Evolutionary conservation across 768 basidiomycete species (phyloP).

Genomic region (Phanerochaete carnosa): DNA sequence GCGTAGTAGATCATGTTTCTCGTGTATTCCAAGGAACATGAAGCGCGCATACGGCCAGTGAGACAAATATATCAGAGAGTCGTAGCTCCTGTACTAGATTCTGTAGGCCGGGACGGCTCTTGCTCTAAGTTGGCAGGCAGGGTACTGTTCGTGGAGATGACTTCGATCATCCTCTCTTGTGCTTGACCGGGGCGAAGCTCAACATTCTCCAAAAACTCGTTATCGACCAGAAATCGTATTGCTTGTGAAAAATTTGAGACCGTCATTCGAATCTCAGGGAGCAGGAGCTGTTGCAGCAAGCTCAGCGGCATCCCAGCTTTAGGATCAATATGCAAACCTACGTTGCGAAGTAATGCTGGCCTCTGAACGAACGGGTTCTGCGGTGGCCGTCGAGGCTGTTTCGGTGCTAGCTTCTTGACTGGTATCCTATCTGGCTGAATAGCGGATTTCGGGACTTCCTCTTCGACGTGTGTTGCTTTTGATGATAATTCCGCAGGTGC

Average conservation of each 20-base stretch:
- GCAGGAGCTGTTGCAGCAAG: conserved; percentile 52
- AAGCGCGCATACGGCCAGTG: neutral
- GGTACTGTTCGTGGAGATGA: conserved; percentile 31
- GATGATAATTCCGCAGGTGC: conserved; percentile 62
- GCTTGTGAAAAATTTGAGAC: conserved; percentile 92
- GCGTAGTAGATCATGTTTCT: no score
- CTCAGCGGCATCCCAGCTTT: neutral
- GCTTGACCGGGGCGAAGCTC: conserved; percentile 82
- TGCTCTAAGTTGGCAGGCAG: neutral
- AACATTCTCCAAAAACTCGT: conserved; percentile 79
- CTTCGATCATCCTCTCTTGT: conserved; percentile 57
- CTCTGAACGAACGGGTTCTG: conserved; percentile 66
- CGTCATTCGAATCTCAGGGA: conserved; percentile 84
- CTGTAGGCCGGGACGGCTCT: neutral
- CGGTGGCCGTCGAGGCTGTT: conserved; percentile 47
- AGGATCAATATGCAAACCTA: conserved; percentile 32
- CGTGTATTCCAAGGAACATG: neutral
- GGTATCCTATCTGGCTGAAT: conserved; percentile 3
- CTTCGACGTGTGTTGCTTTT: conserved; percentile 29
- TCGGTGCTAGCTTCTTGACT: conserved; percentile 22
- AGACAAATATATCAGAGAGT: neutral
- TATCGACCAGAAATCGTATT: conserved; percentile 85
- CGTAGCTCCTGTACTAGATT: neutral
- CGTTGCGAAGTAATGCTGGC: conserved; percentile 75
- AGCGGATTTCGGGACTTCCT: neutral